Conservation (phyloP, 768 basidiomycete species). For the Agaricus sinodeliciosus region DNA sequence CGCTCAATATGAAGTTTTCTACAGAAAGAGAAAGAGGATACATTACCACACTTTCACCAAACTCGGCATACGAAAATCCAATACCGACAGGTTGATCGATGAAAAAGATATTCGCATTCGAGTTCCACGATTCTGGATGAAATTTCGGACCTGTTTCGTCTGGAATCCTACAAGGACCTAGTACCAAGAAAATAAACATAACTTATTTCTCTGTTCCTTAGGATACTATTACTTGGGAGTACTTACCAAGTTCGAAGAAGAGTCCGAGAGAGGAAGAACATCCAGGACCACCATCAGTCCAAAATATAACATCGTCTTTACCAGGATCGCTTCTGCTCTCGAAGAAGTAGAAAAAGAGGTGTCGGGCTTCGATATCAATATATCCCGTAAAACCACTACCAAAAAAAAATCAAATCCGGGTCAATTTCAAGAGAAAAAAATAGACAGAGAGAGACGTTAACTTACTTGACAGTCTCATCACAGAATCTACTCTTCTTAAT, state of each 20-base stretch:
- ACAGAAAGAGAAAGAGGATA: background rate
- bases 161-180: constrained; percentile 63
- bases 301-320: constrained; percentile 55
- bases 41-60: constrained; percentile 52
- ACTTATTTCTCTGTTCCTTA: too few species aligned
- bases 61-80: constrained; percentile 62
- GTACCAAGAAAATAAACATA: constrained; percentile 1
- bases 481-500: constrained; percentile 56
- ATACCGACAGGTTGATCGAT: constrained; percentile 57
- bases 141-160: constrained; percentile 42
- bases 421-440: background rate
- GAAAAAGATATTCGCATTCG: constrained; percentile 58
- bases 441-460: constrained; percentile 4
- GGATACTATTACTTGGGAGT: too few species aligned
- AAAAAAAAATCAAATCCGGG: constrained; percentile 14
- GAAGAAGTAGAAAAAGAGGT: constrained; percentile 75
- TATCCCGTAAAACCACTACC: constrained; percentile 52
- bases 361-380: constrained; percentile 55
- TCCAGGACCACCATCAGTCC: constrained; percentile 42
- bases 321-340: constrained; percentile 58
- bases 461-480: constrained; percentile 47
- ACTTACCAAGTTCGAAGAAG: constrained; percentile 16
- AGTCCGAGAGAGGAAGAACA: constrained; percentile 24
- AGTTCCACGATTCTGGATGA: constrained; percentile 63
- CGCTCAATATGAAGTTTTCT: too few species aligned